These are phyloP conservation scores for Nicotiana knightiana DNA, from an alignment of 257 asterid species.

Conservation along the genomic window DNA sequence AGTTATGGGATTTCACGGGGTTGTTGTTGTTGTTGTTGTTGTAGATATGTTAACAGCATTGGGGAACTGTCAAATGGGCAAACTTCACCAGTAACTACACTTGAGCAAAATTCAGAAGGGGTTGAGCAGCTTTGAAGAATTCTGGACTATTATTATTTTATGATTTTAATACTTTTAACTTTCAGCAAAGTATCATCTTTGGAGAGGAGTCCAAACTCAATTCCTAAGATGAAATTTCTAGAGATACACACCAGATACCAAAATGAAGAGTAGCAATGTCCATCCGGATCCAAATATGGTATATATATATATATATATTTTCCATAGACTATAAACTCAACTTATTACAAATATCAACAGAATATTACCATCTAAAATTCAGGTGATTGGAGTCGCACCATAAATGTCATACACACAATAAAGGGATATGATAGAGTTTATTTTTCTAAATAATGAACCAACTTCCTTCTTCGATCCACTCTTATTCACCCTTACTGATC, in stretches of 20 bases:
- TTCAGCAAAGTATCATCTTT: too few species aligned
- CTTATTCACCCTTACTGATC: background rate
- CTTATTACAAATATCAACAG: background rate
- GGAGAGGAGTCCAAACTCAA: background rate
- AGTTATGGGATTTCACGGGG: too few species aligned
- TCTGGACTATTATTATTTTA: background rate
- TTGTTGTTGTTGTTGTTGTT: too few species aligned
- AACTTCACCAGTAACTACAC: background rate
- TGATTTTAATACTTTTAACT: background rate
- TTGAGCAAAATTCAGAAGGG: background rate
- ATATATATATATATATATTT: too few species aligned
- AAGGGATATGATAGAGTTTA: background rate
- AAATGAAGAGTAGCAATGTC: background rate
- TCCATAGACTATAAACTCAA: background rate
- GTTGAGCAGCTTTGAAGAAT: background rate
- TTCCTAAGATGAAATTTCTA: background rate
- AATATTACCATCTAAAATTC: background rate
- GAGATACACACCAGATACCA: background rate
- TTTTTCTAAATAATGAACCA: background rate
- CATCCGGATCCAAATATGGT: background rate
- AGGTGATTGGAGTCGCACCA: background rate
- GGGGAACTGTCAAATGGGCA: background rate
- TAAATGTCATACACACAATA: background rate
- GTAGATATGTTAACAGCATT: background rate
- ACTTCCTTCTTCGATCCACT: background rate